A percentile compares a stretch with the other conserved stretches of the same genome.
phyloP scores from a whole-genome alignment of 176 grass and related monocot species.

The Raddia guianensis region DNA sequence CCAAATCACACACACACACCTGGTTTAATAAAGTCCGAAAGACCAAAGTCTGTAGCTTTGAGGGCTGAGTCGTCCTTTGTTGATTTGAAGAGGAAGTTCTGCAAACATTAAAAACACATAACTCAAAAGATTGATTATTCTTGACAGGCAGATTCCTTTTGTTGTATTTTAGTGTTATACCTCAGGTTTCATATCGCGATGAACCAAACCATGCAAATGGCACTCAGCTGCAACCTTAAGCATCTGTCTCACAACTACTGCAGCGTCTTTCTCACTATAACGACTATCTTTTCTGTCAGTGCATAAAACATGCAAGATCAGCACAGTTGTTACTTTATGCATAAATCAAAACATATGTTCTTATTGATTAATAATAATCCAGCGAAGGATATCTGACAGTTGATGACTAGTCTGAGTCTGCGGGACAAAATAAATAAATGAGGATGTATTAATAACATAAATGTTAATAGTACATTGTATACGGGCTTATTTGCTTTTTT shows the following conservation, averaged over 20 bases:
- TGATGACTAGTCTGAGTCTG: not conserved
- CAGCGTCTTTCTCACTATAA: conserved; percentile 96
- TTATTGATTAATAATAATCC: conserved; percentile 4
- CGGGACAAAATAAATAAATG: not conserved
- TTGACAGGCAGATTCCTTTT: conserved; percentile 3
- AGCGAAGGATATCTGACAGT: not conserved
- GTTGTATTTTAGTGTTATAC: conserved; percentile 47
- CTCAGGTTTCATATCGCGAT: conserved; percentile 99
- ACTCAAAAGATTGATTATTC: conserved; percentile 14
- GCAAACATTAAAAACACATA: conserved; percentile 38
- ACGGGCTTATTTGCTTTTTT: no score
- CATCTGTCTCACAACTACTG: conserved; percentile 92
- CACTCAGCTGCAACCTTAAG: conserved; percentile 98
- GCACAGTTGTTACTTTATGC: not conserved
- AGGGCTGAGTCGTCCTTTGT: conserved; percentile 75
- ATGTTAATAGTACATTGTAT: no score
- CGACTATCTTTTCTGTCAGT: conserved; percentile 79
- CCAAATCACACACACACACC: conserved; percentile 45
- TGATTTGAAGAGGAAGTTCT: conserved; percentile 98
- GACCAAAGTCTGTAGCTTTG: conserved; percentile 97
- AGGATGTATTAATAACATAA: not conserved
- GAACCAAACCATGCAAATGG: conserved; percentile 94
- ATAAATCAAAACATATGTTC: conserved; percentile 13
- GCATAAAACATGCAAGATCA: conserved; percentile 22
- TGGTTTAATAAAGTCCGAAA: conserved; percentile 96